These are phyloP conservation scores for Geosiphon pyriformis DNA, from an alignment of 192 early-diverging fungal genomes.

Conservation along the genomic window DNA sequence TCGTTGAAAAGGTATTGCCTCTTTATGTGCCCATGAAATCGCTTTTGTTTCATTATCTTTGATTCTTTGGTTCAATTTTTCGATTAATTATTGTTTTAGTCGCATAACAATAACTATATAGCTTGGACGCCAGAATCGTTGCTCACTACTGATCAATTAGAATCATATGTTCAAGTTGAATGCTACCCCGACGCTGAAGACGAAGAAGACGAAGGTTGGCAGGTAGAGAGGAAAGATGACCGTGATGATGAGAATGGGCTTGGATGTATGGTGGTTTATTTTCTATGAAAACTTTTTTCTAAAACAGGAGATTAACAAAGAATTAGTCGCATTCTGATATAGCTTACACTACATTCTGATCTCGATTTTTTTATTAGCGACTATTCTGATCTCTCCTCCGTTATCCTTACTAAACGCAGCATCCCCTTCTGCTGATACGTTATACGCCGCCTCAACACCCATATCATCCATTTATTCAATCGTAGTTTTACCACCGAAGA, in stretches of 20 bases:
- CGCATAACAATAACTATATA: constrained; percentile 49
- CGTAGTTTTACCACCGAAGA: constrained; percentile 57
- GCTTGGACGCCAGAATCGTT: constrained; percentile 69
- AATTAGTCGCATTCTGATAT: not conserved
- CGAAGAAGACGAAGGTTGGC: constrained; percentile 11
- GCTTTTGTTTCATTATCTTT: constrained; percentile 11
- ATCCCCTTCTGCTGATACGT: constrained; percentile 29
- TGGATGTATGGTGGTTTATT: not conserved
- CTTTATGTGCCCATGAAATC: not conserved
- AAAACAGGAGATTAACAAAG: too few relatives aligned
- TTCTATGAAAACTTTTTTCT: not conserved
- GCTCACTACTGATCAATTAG: constrained; percentile 52
- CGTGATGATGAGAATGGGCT: not conserved
- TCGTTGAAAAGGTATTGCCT: constrained; percentile 51
- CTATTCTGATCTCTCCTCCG: constrained; percentile 33
- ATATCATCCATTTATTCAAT: constrained; percentile 54
- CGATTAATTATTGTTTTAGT: constrained; percentile 4
- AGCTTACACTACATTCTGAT: not conserved
- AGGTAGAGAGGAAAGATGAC: not conserved
- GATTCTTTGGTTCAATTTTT: constrained; percentile 1
- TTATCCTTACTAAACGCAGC: constrained; percentile 18
- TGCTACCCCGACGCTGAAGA: constrained; percentile 39
- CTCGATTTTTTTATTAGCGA: not conserved
- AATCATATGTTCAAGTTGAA: constrained; percentile 59
- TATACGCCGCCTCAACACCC: constrained; percentile 60